phyloP scores from a whole-genome alignment of 148 eudicot genomes.

The Heliamphora exappendiculata region DNA sequence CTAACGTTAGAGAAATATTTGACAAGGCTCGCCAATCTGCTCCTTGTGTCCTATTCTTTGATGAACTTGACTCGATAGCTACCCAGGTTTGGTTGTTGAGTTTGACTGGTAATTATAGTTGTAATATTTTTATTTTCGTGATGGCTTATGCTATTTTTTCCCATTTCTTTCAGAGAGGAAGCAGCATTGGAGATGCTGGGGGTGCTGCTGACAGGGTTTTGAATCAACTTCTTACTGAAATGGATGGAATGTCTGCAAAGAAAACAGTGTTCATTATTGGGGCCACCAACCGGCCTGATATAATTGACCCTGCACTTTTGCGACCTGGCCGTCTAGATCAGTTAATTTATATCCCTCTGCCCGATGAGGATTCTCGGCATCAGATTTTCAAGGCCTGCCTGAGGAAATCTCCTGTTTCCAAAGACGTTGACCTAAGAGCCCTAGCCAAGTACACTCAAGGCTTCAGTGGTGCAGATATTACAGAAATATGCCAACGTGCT shows the following conservation, averaged over 20 bases:
- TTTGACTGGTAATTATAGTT: neutral
- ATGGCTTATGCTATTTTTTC: neutral
- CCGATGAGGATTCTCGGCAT: slow-evolving; percentile 46
- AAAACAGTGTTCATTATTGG: slow-evolving; percentile 48
- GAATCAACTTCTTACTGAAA: slow-evolving; percentile 48
- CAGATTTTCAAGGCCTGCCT: slow-evolving; percentile 46
- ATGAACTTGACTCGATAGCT: slow-evolving; percentile 56
- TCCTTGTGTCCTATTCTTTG: slow-evolving; percentile 50
- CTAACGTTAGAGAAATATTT: slow-evolving; percentile 48
- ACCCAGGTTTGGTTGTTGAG: slow-evolving; percentile 30
- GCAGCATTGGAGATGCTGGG: slow-evolving; percentile 45
- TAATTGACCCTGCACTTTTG: slow-evolving; percentile 48
- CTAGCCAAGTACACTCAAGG: slow-evolving; percentile 52
- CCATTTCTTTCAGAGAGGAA: slow-evolving; percentile 36
- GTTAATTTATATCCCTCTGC: slow-evolving; percentile 51
- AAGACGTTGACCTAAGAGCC: slow-evolving; percentile 43
- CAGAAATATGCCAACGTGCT: slow-evolving; percentile 46
- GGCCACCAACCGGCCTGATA: slow-evolving; percentile 51
- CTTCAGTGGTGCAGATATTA: slow-evolving; percentile 42
- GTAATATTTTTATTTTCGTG: too few relatives aligned
- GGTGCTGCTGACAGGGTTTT: slow-evolving; percentile 52
- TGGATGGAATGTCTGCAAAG: slow-evolving; percentile 54
- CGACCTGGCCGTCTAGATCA: slow-evolving; percentile 57
- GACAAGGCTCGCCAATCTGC: slow-evolving; percentile 55
- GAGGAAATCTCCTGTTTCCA: slow-evolving; percentile 43